Evolutionary conservation across 1,284 basidiomycete species (phyloP).

Genomic region (Fomitopsis pinicola): DNA sequence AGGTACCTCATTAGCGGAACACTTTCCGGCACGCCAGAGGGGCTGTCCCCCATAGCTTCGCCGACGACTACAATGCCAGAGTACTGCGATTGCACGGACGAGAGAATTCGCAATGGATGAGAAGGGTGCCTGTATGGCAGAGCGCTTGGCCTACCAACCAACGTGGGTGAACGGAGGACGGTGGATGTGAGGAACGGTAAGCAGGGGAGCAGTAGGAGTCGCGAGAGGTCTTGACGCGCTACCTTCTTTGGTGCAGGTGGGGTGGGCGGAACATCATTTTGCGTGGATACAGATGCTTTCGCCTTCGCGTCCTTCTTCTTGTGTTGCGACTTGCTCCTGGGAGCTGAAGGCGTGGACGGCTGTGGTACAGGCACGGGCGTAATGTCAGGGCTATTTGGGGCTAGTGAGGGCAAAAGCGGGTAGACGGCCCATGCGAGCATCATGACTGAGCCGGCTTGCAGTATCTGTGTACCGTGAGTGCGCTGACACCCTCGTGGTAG

Average conservation of each 20-base stretch:
- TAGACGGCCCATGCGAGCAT: constrained; percentile 15
- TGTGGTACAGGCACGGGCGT: background rate
- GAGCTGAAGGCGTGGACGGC: background rate
- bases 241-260: constrained; percentile 8
- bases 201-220: constrained; percentile 33
- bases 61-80: constrained; percentile 81
- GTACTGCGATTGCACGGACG: constrained; percentile 56
- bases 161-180: constrained; percentile 46
- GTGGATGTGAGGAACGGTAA: constrained; percentile 31
- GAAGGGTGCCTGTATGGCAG: constrained; percentile 50
- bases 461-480: constrained; percentile 9
- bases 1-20: constrained; percentile 51
- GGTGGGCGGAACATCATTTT: background rate
- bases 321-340: constrained; percentile 11
- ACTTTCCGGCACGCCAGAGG: background rate
- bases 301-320: constrained; percentile 1
- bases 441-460: constrained; percentile 11
- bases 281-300: background rate
- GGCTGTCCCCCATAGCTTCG: constrained; percentile 41
- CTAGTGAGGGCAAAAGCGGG: constrained; percentile 9
- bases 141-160: constrained; percentile 44
- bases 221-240: constrained; percentile 24
- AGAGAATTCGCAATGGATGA: constrained; percentile 64
- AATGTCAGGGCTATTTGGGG: background rate
- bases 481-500: background rate